phyloP scores from a whole-genome alignment of 2,329 filamentous ascomycete species.

The Hortaea sp. region DNA sequence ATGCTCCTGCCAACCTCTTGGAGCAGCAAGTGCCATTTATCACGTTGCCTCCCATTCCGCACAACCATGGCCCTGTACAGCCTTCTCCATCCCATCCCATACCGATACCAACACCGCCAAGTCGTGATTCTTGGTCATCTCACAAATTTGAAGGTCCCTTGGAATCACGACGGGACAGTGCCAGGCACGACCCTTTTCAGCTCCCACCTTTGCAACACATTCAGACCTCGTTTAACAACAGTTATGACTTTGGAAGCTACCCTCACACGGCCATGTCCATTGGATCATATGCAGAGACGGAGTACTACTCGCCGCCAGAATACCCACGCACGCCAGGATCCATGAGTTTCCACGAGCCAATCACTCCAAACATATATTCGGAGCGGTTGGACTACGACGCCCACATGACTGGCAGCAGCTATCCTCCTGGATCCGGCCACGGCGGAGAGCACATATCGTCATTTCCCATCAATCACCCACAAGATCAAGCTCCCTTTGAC shows the following conservation, averaged over 20 bases:
- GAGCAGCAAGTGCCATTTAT: neutral
- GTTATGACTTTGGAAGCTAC: conserved; percentile 31
- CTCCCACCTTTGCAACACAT: conserved; percentile 7
- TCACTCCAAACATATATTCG: conserved; percentile 19
- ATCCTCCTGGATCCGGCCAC: neutral
- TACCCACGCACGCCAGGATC: conserved; percentile 38
- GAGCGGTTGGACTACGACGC: conserved; percentile 4
- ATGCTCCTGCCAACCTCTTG: neutral
- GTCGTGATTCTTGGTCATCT: conserved; percentile 28
- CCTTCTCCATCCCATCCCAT: conserved; percentile 1
- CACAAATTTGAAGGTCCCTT: conserved; percentile 28
- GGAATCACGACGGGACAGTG: neutral
- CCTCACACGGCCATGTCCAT: conserved; percentile 35
- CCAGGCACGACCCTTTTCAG: conserved; percentile 2
- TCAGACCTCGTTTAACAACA: conserved; percentile 20
- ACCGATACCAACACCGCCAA: conserved; percentile 8
- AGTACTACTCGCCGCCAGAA: conserved; percentile 38
- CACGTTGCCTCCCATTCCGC: neutral
- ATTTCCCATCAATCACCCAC: neutral
- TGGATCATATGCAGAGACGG: conserved; percentile 38
- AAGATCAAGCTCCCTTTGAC: conserved; percentile 3
- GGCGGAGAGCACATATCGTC: neutral
- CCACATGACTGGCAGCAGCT: conserved; percentile 1
- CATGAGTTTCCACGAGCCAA: conserved; percentile 30
- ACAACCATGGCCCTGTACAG: conserved; percentile 1